Evolutionary conservation across 805 yeast genomes (phyloP), one percentile per base, ranked within the genome.

Genomic region (Metschnikowia anglica): DNA sequence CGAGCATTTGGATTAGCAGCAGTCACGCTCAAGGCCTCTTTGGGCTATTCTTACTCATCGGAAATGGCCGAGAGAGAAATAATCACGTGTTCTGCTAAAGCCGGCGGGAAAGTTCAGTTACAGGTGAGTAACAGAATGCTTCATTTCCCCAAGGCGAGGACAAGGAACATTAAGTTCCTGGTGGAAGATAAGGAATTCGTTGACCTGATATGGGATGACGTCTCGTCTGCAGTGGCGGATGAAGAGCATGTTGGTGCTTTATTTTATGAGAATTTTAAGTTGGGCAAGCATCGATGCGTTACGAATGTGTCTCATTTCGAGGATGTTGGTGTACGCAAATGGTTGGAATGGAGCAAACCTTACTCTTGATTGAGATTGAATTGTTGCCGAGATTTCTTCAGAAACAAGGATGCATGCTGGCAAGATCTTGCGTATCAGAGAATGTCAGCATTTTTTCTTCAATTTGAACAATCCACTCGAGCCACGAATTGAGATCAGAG

Each of bases 41-140:
- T 47, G 24, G 46, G 40, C 15, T 25, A 36, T 11, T 40, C 45
- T 3, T 27, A 44, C n/a, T 37, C 37, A 17, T 19, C 39, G 15
- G 33, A 34, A 15, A 18, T 34, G 19, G 37, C 46, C 30, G 50
- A 47, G 28, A 37, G 42, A 16, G 51, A 50, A 24, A 44, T 36
- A 12, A 37, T 52, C 27, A 43, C 49, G 16, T 52, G 55, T 41
- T 33, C 43, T 9, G 49, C 54, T 13, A 24, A 38, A 7, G 43
- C 55, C 8, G 55, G 55, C 4, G 54, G 50, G 25, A 36, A 41
- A 4, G 51, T 36, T 21, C 55, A 52, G 39, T 31, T 52, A 30
- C 55, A 52, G 41, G 52, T 46, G 16, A 52, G 49, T 37, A 52
- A 42, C 33, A 35, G 38, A 15, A 48, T 52, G 49, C 41, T 45